Conservation (phyloP, 495 filamentous ascomycete species). For the Penicillium steckii region DNA sequence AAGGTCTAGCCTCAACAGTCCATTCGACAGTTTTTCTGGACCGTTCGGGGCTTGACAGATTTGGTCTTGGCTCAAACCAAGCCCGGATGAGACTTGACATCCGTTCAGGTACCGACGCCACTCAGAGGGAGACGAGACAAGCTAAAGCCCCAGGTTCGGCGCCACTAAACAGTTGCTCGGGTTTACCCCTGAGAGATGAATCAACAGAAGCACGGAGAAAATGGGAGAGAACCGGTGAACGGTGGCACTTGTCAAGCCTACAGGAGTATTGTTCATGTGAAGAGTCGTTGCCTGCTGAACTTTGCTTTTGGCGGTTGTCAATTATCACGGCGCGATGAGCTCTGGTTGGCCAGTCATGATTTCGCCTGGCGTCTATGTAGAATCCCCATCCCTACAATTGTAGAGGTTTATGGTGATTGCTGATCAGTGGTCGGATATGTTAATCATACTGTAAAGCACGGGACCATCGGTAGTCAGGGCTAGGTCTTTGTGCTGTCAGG, state of each 20-base stretch:
- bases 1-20: background rate
- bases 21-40: background rate
- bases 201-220: too few relatives aligned
- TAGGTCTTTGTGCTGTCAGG: background rate
- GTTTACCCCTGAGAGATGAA: background rate
- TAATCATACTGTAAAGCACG: constrained; percentile 10
- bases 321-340: background rate
- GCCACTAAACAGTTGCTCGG: background rate
- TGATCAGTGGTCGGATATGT: background rate
- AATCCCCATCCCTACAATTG: background rate
- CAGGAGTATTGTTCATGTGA: background rate
- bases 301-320: background rate
- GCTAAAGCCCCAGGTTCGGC: background rate
- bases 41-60: background rate
- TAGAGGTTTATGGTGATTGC: background rate
- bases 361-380: constrained; percentile 1
- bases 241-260: too few relatives aligned
- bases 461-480: background rate
- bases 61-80: background rate
- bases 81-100: background rate
- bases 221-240: too few relatives aligned
- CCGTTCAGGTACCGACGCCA: constrained; percentile 1
- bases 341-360: constrained; percentile 9
- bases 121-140: background rate
- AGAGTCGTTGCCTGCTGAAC: background rate